phyloP scores from a whole-genome alignment of 148 eudicot species.

The Rhododendron henanense region DNA sequence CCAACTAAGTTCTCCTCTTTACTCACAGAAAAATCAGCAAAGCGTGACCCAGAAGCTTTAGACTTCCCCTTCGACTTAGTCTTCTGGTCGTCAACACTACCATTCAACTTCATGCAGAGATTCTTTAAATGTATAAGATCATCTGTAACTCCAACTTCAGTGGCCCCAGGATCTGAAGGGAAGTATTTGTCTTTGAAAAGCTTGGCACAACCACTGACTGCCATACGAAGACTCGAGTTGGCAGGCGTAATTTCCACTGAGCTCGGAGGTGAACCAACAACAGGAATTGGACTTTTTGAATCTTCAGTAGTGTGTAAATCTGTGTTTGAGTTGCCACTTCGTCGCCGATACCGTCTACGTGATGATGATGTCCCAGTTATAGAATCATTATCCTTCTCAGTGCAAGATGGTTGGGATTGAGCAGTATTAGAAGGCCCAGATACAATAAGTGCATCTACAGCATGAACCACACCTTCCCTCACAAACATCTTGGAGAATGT shows the following conservation, averaged over 20 bases:
- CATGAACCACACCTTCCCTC: constrained; percentile 97
- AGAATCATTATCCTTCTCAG: constrained; percentile 71
- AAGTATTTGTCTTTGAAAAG: constrained; percentile 82
- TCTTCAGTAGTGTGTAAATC: constrained; percentile 62
- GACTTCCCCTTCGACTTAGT: constrained; percentile 72
- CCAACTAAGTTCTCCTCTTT: constrained; percentile 73
- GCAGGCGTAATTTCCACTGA: constrained; percentile 47
- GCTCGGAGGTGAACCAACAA: constrained; percentile 67
- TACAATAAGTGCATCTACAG: constrained; percentile 72
- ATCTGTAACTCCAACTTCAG: constrained; percentile 73
- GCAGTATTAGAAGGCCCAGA: constrained; percentile 33
- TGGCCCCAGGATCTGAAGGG: constrained; percentile 61
- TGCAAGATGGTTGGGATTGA: constrained; percentile 38
- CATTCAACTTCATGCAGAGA: constrained; percentile 73
- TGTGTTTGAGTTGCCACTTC: constrained; percentile 53
- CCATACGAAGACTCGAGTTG: constrained; percentile 60
- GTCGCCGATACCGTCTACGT: constrained; percentile 79
- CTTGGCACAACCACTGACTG: constrained; percentile 76
- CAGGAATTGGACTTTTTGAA: constrained; percentile 45
- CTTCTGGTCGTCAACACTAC: constrained; percentile 66
- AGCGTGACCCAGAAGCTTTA: constrained; percentile 46
- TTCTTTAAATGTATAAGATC: constrained; percentile 81
- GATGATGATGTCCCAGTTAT: constrained; percentile 63
- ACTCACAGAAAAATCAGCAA: constrained; percentile 50
- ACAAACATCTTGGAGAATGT: constrained; percentile 90